These are phyloP conservation scores for Pseudogymnoascus sp. DNA, from an alignment of 2,329 filamentous ascomycete genomes.

Conservation along the genomic window DNA sequence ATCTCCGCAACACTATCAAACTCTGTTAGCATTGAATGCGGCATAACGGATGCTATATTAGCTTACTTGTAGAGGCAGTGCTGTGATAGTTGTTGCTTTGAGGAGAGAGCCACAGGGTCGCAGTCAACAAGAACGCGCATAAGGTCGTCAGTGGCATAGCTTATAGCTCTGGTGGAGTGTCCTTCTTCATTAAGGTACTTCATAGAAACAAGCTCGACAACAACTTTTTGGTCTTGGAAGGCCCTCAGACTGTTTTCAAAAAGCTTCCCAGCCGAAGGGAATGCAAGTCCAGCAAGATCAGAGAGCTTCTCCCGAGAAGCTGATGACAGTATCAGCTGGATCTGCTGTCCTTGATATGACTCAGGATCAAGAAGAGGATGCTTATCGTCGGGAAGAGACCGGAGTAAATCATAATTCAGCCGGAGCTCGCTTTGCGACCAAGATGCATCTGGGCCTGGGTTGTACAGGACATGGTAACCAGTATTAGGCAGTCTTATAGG, in stretches of 20 bases:
- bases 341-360: conserved; percentile 41
- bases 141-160: conserved; percentile 16
- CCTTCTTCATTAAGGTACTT: conserved; percentile 17
- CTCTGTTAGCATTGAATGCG: too few species aligned
- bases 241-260: conserved; percentile 22
- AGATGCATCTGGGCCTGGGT: conserved; percentile 34
- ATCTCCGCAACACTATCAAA: conserved; percentile 19
- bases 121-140: conserved; percentile 23
- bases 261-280: conserved; percentile 35
- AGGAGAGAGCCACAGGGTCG: conserved; percentile 19
- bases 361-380: conserved; percentile 37
- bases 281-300: conserved; percentile 35
- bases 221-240: conserved; percentile 22
- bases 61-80: background rate
- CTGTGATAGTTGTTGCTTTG: conserved; percentile 19
- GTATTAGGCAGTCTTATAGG: conserved; percentile 19
- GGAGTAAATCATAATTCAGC: conserved; percentile 39
- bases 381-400: conserved; percentile 36
- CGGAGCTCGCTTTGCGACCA: conserved; percentile 47
- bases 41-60: too few species aligned
- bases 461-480: too few species aligned
- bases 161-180: conserved; percentile 21
- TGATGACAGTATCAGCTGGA: conserved; percentile 36
- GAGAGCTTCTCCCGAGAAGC: conserved; percentile 28
- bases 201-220: conserved; percentile 24